Base-by-base conservation (phyloP, 495 filamentous ascomycete species). In the Polyplosphaeria fusca region DNA sequence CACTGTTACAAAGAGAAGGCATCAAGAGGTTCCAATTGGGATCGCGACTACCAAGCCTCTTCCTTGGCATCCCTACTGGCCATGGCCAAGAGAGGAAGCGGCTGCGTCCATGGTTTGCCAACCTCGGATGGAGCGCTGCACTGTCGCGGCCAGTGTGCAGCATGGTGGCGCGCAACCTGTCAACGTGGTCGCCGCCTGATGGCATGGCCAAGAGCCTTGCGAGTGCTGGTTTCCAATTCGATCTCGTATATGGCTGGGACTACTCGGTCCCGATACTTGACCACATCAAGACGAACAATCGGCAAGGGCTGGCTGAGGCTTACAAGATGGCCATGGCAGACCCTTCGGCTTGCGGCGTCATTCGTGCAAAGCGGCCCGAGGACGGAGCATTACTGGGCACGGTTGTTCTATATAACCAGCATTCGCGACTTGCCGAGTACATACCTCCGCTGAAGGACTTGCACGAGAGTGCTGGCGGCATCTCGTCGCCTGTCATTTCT, bases 221-320 rank as follows among this genome's bases (percentile, higher is more conserved):
- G 58, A 79, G 81, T 40, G 83, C 86, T 1, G 81, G 80, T 4
- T 75, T 82, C 47, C 79, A 79, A 55, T 88, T 89, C 61, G 89
- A 95, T 60, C 78, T 95, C 18, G 85, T 94, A 25, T 86, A 88
- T 65, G 90, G 89, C 14, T 79, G 78, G 68, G 85, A 90, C 47
- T 86, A 88, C 65, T 78, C 86, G n/a, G 83, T 84, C 5, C 76
- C 79, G 22, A 84, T 92, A 26, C 74, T 93, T 13, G 82, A 85
- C 47, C 88, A 92, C 64, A 81, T 94, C 48, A 81, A 81, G 39
- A 83, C 84, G 0, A 83, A 85, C 67, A 83, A 87, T 13, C 78
- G 82, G n/a, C 86, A 88, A 53, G 90, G 89, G 22, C 82, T 92
- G n/a, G 77, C 85, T 11, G 88, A 91, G 54, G 82, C 94, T 18